These are phyloP conservation scores for Elsinoe australis DNA, from an alignment of 2,329 filamentous ascomycete species.

Conservation along the genomic window DNA sequence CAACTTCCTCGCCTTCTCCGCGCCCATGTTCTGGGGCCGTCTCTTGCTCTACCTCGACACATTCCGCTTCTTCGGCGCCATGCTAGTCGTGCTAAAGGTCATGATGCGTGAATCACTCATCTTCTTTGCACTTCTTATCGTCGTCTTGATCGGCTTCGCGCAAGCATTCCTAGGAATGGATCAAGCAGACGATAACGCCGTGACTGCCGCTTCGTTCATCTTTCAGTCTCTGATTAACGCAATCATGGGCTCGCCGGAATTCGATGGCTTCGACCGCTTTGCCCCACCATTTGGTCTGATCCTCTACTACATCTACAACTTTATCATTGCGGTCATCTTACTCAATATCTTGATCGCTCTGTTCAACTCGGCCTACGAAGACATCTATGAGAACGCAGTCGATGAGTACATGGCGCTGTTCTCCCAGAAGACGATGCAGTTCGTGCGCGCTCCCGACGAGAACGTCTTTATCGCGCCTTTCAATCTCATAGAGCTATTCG, in stretches of 20 bases:
- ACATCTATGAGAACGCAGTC: slow-evolving; percentile 84
- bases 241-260: slow-evolving; percentile 87
- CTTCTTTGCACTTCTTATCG: slow-evolving; percentile 83
- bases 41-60: slow-evolving; percentile 88
- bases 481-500: slow-evolving; percentile 83
- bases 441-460: slow-evolving; percentile 91
- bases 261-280: slow-evolving; percentile 80
- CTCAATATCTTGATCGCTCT: slow-evolving; percentile 95
- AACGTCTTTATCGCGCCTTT: slow-evolving; percentile 97
- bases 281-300: slow-evolving; percentile 88
- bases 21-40: slow-evolving; percentile 95
- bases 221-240: slow-evolving; percentile 78
- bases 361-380: slow-evolving; percentile 93
- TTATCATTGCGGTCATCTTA: slow-evolving; percentile 88
- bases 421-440: slow-evolving; percentile 90
- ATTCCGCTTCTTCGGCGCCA: slow-evolving; percentile 91
- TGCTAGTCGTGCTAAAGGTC: slow-evolving; percentile 88
- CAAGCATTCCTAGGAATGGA: slow-evolving; percentile 93
- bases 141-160: slow-evolving; percentile 79
- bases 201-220: slow-evolving; percentile 60
- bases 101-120: slow-evolving; percentile 68
- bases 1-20: slow-evolving; percentile 86
- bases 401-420: slow-evolving; percentile 95
- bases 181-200: slow-evolving; percentile 66
- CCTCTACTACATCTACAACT: slow-evolving; percentile 96